Base-by-base conservation (phyloP, 805 yeast genomes). In the Millerago galiae region DNA sequence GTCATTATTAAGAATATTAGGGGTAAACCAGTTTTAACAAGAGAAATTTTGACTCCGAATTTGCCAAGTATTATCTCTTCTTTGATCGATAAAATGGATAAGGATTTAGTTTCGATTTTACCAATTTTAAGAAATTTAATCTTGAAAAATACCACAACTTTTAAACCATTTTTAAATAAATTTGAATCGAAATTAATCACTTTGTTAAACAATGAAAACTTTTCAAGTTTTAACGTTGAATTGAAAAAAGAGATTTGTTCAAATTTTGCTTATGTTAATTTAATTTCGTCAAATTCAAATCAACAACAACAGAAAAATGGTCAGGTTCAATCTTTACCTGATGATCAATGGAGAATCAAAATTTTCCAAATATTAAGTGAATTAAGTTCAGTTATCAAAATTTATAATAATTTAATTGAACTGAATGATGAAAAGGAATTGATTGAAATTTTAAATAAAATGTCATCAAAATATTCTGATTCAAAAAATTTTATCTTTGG, bases 11-110 rank as follows among this genome's bases (percentile, higher is more conserved):
- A 58, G 26, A 65, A 71, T 37, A 79, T 82, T 44, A 76, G 84
- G 56, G 91, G 88, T 2, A 89, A 89, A 56, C 87, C 95, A 1
- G 81, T 89, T 1, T 70, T 91, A 34, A 81, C 91, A 3, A 75
- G 97, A 58, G 96, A 89, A 56, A 67, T 83, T 8, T 71, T 88
- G 43, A 85, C 95, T 2, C 95, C 96, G 8, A 81, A 81, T 52
- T 66, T 91, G 44, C 77, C 85, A 9, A 68, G 70, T 2, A 75
- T 83, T 34, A 75, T 87, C 44, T 61, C 74, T 14, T 59, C 72
- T 6, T 67, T 80, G 39, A 54, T 87, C 42, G 77, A 71, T 2
- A 55, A 69, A 25, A 65, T 69, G 8, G 62, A 63, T 15, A 66
- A 68, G 15, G 60, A 61, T 38, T 41, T 52, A 35, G 55, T 16